Conservation (phyloP, 257 asterid genomes). For the Capsicum baccatum region DNA sequence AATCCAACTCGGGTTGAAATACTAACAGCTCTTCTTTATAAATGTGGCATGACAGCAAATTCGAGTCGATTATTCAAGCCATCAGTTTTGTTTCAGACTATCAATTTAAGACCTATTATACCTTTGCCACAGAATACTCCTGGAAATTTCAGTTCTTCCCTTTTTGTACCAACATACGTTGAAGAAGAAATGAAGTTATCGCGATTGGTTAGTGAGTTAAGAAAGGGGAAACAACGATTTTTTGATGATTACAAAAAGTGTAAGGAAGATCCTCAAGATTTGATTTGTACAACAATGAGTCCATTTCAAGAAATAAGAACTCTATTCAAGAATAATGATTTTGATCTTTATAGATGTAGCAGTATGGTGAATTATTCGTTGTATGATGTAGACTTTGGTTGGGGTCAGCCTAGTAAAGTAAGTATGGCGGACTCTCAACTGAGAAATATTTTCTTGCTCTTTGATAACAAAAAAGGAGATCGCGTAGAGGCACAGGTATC, state of each 20-base stretch:
- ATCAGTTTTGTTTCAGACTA: neutral
- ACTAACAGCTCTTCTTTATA: neutral
- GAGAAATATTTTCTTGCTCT: neutral
- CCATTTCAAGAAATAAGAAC: neutral
- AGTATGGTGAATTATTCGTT: neutral
- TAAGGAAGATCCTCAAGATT: neutral
- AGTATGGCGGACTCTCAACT: neutral
- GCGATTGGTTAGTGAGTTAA: neutral
- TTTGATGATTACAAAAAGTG: neutral
- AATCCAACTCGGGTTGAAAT: neutral
- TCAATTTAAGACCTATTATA: neutral
- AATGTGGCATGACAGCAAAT: neutral
- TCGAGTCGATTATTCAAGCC: neutral
- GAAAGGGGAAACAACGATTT: neutral
- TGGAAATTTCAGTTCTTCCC: constrained; percentile 1
- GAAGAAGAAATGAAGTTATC: constrained; percentile 5
- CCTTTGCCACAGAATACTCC: neutral
- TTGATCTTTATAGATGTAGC: neutral
- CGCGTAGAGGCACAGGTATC: neutral
- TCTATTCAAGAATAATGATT: neutral
- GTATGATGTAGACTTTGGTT: neutral
- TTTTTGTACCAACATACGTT: neutral
- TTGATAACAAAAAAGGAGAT: neutral
- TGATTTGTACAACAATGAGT: neutral
- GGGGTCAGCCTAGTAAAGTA: neutral